Conservation (phyloP, 192 early-diverging fungal species). For the Gigaspora rosea region DNA sequence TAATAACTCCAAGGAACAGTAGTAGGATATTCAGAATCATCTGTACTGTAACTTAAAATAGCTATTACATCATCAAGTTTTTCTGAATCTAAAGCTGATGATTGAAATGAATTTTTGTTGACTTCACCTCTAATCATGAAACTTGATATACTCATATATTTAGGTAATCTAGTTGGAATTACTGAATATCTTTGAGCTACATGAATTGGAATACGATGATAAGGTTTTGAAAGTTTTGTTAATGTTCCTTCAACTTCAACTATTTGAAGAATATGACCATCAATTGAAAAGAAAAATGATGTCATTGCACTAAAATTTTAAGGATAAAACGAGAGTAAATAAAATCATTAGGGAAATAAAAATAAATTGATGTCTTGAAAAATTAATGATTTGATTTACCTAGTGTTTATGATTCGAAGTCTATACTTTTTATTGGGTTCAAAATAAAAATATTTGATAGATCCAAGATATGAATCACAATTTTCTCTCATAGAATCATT, state of each 20-base stretch:
- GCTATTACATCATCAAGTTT: constrained; percentile 33
- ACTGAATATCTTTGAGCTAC: constrained; percentile 52
- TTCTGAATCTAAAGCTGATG: constrained; percentile 17
- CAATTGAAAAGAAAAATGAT: constrained; percentile 64
- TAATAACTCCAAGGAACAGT: no score
- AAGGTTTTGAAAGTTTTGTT: constrained; percentile 23
- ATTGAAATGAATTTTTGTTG: constrained; percentile 37
- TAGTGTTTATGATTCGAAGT: constrained; percentile 59
- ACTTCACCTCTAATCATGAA: constrained; percentile 49
- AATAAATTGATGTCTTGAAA: neutral
- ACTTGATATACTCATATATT: constrained; percentile 28
- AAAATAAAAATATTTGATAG: constrained; percentile 35
- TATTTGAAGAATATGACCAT: constrained; percentile 63
- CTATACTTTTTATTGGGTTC: constrained; percentile 47
- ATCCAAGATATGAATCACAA: constrained; percentile 20
- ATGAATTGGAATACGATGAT: constrained; percentile 41
- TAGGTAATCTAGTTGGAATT: constrained; percentile 46
- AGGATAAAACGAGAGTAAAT: neutral
- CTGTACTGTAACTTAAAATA: constrained; percentile 41
- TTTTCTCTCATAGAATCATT: constrained; percentile 2
- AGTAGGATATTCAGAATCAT: neutral
- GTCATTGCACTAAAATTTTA: constrained; percentile 48
- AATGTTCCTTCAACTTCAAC: constrained; percentile 71
- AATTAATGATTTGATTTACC: constrained; percentile 8
- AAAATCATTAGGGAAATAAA: neutral